Evolutionary conservation across 768 basidiomycete species (phyloP).

Genomic region (Neoboletus brunneissimus): DNA sequence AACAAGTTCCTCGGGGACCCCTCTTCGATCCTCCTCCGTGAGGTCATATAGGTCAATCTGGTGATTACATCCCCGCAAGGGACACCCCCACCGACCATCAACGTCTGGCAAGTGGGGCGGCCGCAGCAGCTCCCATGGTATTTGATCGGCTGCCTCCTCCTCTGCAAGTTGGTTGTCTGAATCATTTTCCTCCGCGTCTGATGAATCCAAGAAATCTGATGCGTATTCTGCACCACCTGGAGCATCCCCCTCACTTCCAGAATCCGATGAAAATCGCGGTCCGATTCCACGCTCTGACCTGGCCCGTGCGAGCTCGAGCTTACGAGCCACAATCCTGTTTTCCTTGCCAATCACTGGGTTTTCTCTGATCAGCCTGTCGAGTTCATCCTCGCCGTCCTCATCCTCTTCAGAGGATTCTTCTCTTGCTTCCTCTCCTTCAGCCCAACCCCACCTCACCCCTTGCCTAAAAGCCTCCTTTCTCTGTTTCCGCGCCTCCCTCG

Average conservation of each 20-base stretch:
- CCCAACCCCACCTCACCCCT: constrained; percentile 24
- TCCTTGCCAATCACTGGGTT: constrained; percentile 32
- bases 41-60: constrained; percentile 46
- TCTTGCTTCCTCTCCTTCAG: constrained; percentile 10
- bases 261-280: constrained; percentile 11
- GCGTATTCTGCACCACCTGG: constrained; percentile 40
- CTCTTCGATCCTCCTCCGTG: constrained; percentile 31
- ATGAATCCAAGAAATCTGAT: constrained; percentile 56
- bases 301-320: constrained; percentile 16
- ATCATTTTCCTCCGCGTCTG: constrained; percentile 43
- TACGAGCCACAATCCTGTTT: constrained; percentile 14
- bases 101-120: constrained; percentile 42
- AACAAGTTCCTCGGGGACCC: constrained; percentile 21
- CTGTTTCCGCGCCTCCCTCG: constrained; percentile 29
- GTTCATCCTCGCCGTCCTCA: neutral
- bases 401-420: constrained; percentile 11
- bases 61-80: constrained; percentile 41
- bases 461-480: constrained; percentile 32
- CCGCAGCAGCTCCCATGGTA: constrained; percentile 38
- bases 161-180: constrained; percentile 23
- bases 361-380: constrained; percentile 13
- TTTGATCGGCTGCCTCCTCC: constrained; percentile 24
- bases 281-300: neutral
- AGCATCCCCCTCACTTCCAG: constrained; percentile 20
- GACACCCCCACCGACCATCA: constrained; percentile 54